Base-by-base conservation (phyloP, 257 asterid species). In the Scutellaria galericulata region DNA sequence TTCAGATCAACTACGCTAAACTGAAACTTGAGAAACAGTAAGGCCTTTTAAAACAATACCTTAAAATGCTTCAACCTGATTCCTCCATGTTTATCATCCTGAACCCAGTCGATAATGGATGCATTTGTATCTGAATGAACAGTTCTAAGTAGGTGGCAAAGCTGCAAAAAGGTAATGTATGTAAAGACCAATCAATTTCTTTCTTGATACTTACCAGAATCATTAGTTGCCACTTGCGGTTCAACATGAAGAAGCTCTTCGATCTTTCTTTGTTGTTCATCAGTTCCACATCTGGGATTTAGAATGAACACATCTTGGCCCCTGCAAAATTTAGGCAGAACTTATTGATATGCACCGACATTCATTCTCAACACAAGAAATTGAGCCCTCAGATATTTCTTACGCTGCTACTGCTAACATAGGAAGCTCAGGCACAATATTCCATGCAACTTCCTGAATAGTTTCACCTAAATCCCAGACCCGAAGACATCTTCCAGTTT, bases 51-150 rank as follows among this genome's bases (percentile, higher is more conserved):
- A 7, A 40, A 15, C 61, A 51, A 66, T 84, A 95, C 99, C 99
- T 92, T 95, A 65, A 86, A 87, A 87, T 95, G 98, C 81, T 80
- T 86, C 82, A 95, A 81, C 85, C 92, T 95, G 80, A 95, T 75
- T 79, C 97, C 98, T n/a, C 88, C 84, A 35, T 79, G 83, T 66
- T 65, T 85, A 64, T 82, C 96, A 71, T 90, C 95, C 63, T 64
- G 87, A 80, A 66, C 64, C 98, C 99, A 95, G 82, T 68, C 83
- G 61, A 84, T 91, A 75, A 76, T 55, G 60, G 85, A 72, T 75
- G 81, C 87, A 77, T 67, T 73, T 13, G 69, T 69, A 71, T 81
- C 98, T 94, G 90, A 83, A 76, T 60, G 68, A 62, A 72, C 65
- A 70, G 54, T 70, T 41, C 52, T 51, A 64, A 47, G 68, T 11